These are phyloP conservation scores for Psilocybe cyanescens DNA, from an alignment of 768 basidiomycete genomes.

Conservation along the genomic window DNA sequence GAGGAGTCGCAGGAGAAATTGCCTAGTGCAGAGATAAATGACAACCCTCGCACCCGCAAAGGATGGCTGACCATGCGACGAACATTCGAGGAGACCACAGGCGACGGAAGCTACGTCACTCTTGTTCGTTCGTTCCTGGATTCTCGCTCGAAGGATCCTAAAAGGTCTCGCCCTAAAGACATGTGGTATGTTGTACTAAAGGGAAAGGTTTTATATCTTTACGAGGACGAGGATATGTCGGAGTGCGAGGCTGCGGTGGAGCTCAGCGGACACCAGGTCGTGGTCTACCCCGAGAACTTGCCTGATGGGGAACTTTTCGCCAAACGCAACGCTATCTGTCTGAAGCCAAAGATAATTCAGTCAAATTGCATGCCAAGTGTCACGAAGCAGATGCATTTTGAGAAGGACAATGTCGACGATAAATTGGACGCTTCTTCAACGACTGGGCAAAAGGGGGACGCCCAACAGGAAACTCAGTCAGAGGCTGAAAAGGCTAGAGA, in stretches of 20 bases:
- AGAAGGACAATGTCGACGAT: slow-evolving; percentile 34
- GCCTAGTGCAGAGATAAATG: slow-evolving; percentile 46
- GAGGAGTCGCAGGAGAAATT: slow-evolving; percentile 28
- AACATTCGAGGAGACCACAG: slow-evolving; percentile 69
- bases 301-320: slow-evolving; percentile 90
- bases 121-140: slow-evolving; percentile 82
- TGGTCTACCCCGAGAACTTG: slow-evolving; percentile 73
- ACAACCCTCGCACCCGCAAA: slow-evolving; percentile 68
- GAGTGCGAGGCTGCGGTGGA: slow-evolving; percentile 94
- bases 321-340: slow-evolving; percentile 86
- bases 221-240: slow-evolving; percentile 89
- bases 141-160: slow-evolving; percentile 83
- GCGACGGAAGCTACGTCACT: slow-evolving; percentile 76
- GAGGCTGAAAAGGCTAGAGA: slow-evolving; percentile 47
- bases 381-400: slow-evolving; percentile 54
- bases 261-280: slow-evolving; percentile 76
- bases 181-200: slow-evolving; percentile 94
- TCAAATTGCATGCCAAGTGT: slow-evolving; percentile 49
- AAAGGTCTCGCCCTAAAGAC: slow-evolving; percentile 84
- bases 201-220: slow-evolving; percentile 88
- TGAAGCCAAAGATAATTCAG: slow-evolving; percentile 53
- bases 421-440: slow-evolving; percentile 30
- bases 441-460: slow-evolving; percentile 35
- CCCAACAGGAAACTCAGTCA: slow-evolving; percentile 36
- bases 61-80: slow-evolving; percentile 85